Conservation (phyloP, 2,329 filamentous ascomycete species). For the Calonectria pauciramosa region DNA sequence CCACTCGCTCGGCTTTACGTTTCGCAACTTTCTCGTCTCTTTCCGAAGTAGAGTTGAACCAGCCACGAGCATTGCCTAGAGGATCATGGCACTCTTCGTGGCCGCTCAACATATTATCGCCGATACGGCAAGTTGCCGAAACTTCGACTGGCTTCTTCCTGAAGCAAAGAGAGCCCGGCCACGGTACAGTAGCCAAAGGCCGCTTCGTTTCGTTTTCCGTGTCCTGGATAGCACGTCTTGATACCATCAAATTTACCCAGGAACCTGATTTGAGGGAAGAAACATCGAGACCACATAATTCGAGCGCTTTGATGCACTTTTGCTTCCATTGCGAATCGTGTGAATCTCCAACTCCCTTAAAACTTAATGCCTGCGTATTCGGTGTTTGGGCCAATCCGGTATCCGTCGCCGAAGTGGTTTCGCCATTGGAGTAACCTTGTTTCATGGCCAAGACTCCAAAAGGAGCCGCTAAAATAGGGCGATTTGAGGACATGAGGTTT, state of each 20-base stretch:
- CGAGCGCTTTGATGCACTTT: constrained; percentile 64
- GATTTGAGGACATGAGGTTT: constrained; percentile 56
- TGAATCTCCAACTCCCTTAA: constrained; percentile 56
- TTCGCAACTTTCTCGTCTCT: constrained; percentile 62
- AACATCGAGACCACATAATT: constrained; percentile 63
- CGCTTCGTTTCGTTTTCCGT: constrained; percentile 58
- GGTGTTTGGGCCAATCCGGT: constrained; percentile 62
- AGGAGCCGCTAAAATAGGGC: constrained; percentile 67
- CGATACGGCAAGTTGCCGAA: constrained; percentile 54
- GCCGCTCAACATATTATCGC: constrained; percentile 54
- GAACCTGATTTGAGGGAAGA: constrained; percentile 58
- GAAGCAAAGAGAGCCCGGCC: constrained; percentile 69
- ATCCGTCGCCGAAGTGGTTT: constrained; percentile 48
- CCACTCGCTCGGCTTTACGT: constrained; percentile 66
- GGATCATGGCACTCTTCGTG: constrained; percentile 63
- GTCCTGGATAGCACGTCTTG: constrained; percentile 60
- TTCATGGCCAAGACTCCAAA: constrained; percentile 59
- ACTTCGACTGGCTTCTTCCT: constrained; percentile 61
- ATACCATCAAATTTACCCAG: constrained; percentile 67
- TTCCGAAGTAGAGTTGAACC: constrained; percentile 60
- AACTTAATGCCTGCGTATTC: constrained; percentile 63
- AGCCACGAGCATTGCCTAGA: constrained; percentile 61
- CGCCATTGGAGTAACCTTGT: constrained; percentile 36
- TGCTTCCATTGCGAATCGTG: constrained; percentile 63
- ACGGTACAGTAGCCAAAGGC: constrained; percentile 61